phyloP scores from a whole-genome alignment of 225 moss, liverwort and hornwort species.

The Neckera pumila region DNA sequence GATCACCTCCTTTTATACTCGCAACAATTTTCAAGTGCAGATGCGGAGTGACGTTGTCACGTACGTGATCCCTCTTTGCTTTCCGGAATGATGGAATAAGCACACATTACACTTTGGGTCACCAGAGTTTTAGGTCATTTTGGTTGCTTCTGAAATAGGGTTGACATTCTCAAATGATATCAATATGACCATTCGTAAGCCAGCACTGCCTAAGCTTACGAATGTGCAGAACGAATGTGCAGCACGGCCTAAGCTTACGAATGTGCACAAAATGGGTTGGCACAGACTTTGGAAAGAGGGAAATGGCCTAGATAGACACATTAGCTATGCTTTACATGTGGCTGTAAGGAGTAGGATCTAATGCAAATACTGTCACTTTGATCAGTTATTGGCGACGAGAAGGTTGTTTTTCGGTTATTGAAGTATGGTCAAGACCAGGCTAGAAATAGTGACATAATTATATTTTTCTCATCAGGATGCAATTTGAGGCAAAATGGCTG shows the following conservation, averaged over 20 bases:
- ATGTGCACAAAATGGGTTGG: neutral
- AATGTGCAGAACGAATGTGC: no score
- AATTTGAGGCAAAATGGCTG: constrained; percentile 7
- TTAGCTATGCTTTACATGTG: neutral
- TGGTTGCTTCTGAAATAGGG: neutral
- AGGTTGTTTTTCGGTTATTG: neutral
- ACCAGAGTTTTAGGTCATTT: neutral
- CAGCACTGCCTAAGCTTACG: no score
- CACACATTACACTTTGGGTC: no score
- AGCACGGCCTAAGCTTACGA: no score
- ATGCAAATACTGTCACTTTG: neutral
- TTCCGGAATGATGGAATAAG: neutral
- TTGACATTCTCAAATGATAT: neutral
- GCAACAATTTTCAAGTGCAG: constrained; percentile 75
- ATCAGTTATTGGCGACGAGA: neutral
- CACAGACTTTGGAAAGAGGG: neutral
- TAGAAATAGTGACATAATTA: neutral
- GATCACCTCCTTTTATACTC: constrained; percentile 69
- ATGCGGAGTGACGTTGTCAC: constrained; percentile 82
- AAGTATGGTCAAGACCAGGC: neutral
- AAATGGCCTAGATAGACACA: neutral
- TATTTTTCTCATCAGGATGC: neutral
- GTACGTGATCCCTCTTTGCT: constrained; percentile 18
- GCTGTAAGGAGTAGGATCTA: neutral
- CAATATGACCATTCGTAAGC: neutral